Base-by-base conservation (phyloP, 2,329 filamentous ascomycete species). In the Fusarium sp. region DNA sequence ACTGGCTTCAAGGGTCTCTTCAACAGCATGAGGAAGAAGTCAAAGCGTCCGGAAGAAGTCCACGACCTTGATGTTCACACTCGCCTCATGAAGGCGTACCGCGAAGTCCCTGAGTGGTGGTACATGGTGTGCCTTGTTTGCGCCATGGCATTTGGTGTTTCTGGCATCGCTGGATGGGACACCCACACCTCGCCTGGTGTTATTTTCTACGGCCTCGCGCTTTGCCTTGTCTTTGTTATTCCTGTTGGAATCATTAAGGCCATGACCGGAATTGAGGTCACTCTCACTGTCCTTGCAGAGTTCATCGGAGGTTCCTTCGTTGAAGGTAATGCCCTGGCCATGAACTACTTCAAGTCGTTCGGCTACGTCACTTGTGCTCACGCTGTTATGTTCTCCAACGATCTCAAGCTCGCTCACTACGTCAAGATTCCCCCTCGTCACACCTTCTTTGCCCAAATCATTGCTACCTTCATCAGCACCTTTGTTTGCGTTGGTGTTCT, bases 401-500 rank as follows among this genome's bases (percentile, higher is more conserved):
- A 82, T 64, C 72, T 83, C 34, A 84, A 84, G 73, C 80, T 84
- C 15, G 82, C 82, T 10, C 82, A 84, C 65, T 88, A 88, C 74
- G 82, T 86, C 77, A 88, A 88, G 77, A 87, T 89, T 19, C 86
- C 87, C 7, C 87, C 87, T 1, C 82, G 84, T 12, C 82, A 87
- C 28, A 85, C 86, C 5, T 89, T 89, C 67, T 76, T 80, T 21
- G 86, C 86, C 1, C 87, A 89, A 74, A 85, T 89, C 71, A 77
- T 85, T 11, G 85, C 86, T 32, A 89, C 85, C 4, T 77, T 88
- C 20, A 75, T 86, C 20, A 84, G 83, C 46, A 85, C 82, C 2
- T 77, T 86, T 44, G 80, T 86, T 40, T 83, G 81, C 62, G 81
- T 82, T 5, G 83, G 80, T 15, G 81, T 86, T 2, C 73, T 83